Conservation (phyloP, 371 early-diverging fungal species). For the Rhizopus sp. region DNA sequence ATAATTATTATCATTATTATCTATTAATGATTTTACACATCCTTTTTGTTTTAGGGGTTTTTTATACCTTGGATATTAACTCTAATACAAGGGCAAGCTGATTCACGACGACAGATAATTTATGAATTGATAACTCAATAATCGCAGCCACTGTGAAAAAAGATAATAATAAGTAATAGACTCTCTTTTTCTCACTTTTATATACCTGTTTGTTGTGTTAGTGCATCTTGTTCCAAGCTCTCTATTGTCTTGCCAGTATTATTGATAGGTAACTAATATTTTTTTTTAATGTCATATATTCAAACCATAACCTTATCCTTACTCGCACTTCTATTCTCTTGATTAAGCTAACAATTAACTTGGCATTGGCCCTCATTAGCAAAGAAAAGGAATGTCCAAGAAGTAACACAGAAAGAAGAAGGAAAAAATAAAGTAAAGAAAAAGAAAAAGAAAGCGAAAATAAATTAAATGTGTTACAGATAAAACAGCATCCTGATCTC, state of each 20-base stretch:
- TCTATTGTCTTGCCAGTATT: conserved; percentile 56
- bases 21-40: not conserved
- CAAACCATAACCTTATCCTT: conserved; percentile 9
- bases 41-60: conserved; percentile 21
- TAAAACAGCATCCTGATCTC: not conserved
- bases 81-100: conserved; percentile 59
- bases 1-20: not conserved
- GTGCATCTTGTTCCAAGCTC: conserved; percentile 62
- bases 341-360: conserved; percentile 52
- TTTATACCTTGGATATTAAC: conserved; percentile 57
- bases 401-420: not conserved
- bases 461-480: not conserved
- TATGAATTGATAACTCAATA: conserved; percentile 59
- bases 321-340: conserved; percentile 55
- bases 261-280: conserved; percentile 62
- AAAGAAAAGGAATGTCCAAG: not conserved
- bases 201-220: conserved; percentile 62
- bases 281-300: not conserved
- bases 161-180: conserved; percentile 1
- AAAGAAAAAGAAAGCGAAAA: conserved; percentile 8
- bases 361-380: conserved; percentile 47
- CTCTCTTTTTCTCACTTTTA: not conserved
- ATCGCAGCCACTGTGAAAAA: conserved; percentile 50
- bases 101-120: conserved; percentile 52
- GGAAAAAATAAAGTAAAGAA: conserved; percentile 1